Percentiles rank a stretch among this genome's conserved stretches.
phyloP scores from a whole-genome alignment of 1,139 yeast species.

The Eremothecium cymbalariae region DNA sequence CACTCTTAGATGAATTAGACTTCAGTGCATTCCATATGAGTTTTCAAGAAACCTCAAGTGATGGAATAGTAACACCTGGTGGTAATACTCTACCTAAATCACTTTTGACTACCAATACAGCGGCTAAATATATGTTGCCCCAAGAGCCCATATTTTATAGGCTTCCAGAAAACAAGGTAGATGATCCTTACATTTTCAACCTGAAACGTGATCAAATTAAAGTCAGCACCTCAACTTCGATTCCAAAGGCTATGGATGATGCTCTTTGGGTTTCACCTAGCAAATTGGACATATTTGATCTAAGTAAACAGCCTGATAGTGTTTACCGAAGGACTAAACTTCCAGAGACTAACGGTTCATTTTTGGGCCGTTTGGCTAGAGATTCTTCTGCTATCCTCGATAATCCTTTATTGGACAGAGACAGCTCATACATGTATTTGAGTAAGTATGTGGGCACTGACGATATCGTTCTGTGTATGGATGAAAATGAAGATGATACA shows the following conservation, averaged over 20 bases:
- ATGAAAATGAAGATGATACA: constrained; percentile 10
- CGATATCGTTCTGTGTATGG: constrained; percentile 5
- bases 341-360: neutral
- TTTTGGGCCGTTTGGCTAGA: neutral
- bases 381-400: constrained; percentile 2
- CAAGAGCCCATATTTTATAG: constrained; percentile 10
- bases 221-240: neutral
- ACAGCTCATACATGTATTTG: constrained; percentile 17
- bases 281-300: constrained; percentile 23
- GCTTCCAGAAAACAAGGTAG: constrained; percentile 5
- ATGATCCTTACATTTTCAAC: neutral
- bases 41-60: constrained; percentile 17
- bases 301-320: constrained; percentile 14
- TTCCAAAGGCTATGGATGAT: constrained; percentile 17
- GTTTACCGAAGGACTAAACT: constrained; percentile 3
- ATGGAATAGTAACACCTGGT: neutral
- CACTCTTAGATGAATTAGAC: constrained; percentile 27
- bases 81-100: neutral
- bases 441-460: constrained; percentile 11
- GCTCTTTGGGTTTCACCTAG: constrained; percentile 32
- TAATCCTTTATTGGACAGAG: constrained; percentile 8
- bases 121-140: neutral
- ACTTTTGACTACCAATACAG: neutral
- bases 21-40: constrained; percentile 30
- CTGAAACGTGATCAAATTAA: neutral